Evolutionary conservation across 208 protist genomes (phyloP).

Genomic region (Crithidia brevicula): DNA sequence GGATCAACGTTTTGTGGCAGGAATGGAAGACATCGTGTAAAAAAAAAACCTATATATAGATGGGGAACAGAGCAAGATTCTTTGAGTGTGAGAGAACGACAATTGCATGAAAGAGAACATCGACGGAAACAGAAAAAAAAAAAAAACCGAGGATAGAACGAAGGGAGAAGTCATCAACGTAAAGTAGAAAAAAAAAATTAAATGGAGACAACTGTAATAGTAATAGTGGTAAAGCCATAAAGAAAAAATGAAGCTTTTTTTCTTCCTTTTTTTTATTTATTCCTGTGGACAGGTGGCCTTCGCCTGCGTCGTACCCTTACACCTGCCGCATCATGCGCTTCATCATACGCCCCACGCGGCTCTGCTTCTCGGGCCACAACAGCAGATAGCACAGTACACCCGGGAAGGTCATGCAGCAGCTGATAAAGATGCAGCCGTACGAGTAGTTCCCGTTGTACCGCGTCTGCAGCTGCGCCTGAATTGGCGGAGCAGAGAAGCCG

Average conservation of each 20-base stretch:
- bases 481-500: constrained; percentile 75
- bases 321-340: constrained; percentile 13
- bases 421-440: constrained; percentile 81
- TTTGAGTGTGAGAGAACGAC: not conserved
- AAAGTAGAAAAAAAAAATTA: constrained; percentile 6
- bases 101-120: no score
- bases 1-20: not conserved
- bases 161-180: constrained; percentile 1
- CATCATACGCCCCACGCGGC: constrained; percentile 27
- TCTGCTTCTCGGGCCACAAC: constrained; percentile 64
- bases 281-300: no score
- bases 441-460: constrained; percentile 76
- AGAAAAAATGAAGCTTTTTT: not conserved
- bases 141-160: constrained; percentile 5
- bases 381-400: constrained; percentile 67
- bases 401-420: constrained; percentile 59
- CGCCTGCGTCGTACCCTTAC: not conserved
- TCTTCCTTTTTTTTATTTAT: not conserved
- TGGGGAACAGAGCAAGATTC: not conserved
- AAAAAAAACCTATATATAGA: not conserved
- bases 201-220: constrained; percentile 5
- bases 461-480: constrained; percentile 70
- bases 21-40: not conserved
- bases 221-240: constrained; percentile 9
- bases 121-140: not conserved